Evolutionary conservation across 192 early-diverging fungal species (phyloP).

Genomic region (Borealophlyctis nickersoniae): DNA sequence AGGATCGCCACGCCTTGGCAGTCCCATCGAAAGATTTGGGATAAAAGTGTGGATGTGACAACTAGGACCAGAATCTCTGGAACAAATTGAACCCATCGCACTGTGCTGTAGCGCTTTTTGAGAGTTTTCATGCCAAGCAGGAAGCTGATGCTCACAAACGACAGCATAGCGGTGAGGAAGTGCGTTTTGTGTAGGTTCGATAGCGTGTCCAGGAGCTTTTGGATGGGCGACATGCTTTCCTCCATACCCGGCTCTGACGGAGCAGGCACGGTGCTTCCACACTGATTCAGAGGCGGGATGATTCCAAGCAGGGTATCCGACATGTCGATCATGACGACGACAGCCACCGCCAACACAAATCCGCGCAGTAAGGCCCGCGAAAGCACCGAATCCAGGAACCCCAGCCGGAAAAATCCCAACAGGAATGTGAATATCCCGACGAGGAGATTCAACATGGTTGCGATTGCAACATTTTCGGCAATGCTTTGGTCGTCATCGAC

Average conservation of each 20-base stretch:
- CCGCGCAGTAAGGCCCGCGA: slow-evolving; percentile 90
- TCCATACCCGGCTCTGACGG: neutral
- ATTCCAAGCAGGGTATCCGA: slow-evolving; percentile 71
- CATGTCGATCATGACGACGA: slow-evolving; percentile 91
- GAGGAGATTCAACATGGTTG: slow-evolving; percentile 69
- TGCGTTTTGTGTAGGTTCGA: slow-evolving; percentile 65
- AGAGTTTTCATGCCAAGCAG: slow-evolving; percentile 54
- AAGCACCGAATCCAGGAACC: slow-evolving; percentile 96
- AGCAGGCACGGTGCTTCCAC: neutral
- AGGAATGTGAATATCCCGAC: slow-evolving; percentile 92
- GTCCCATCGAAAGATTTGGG: slow-evolving; percentile 66
- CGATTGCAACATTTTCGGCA: slow-evolving; percentile 46
- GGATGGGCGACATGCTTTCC: slow-evolving; percentile 73
- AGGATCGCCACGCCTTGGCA: slow-evolving; percentile 72
- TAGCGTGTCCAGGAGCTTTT: slow-evolving; percentile 69
- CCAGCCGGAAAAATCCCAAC: slow-evolving; percentile 92
- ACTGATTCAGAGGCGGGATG: slow-evolving; percentile 15
- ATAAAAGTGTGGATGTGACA: slow-evolving; percentile 67
- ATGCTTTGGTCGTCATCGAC: slow-evolving; percentile 41
- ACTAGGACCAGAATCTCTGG: slow-evolving; percentile 93
- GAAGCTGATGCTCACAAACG: slow-evolving; percentile 66
- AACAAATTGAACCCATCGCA: slow-evolving; percentile 64
- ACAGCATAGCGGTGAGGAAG: slow-evolving; percentile 65
- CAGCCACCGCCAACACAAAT: slow-evolving; percentile 91
- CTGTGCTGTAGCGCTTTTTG: slow-evolving; percentile 50